A percentile compares a stretch with the other conserved stretches of the same genome.
Conservation (phyloP, 2,329 filamentous ascomycete species). For the Berkeleyomyces rouxiae region DNA sequence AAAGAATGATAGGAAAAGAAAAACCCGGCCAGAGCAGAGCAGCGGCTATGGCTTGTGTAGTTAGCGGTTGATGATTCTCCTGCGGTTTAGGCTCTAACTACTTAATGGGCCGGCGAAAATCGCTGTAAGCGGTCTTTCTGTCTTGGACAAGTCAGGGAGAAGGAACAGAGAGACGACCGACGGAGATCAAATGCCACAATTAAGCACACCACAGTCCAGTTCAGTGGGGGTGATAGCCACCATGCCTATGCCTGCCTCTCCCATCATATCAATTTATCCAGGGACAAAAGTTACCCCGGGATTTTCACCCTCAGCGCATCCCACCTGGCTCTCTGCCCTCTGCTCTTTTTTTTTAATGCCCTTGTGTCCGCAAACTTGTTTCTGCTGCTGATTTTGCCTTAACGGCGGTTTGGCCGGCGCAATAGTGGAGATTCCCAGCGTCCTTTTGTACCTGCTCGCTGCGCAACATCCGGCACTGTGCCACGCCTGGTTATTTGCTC, state of each 20-base stretch:
- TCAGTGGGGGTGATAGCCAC: background rate
- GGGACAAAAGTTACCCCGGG: background rate
- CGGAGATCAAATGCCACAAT: background rate
- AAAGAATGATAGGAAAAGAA: background rate
- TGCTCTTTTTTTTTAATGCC: background rate
- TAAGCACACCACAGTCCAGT: background rate
- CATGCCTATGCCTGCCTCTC: background rate
- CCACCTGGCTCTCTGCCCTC: background rate
- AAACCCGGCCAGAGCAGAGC: background rate
- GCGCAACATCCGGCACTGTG: background rate
- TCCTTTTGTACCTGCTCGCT: background rate
- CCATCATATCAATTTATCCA: background rate
- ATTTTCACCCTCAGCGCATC: background rate
- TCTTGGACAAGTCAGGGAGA: background rate
- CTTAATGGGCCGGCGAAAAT: background rate
- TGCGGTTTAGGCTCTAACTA: background rate
- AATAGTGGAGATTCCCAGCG: conserved; percentile 27
- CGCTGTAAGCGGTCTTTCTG: background rate
- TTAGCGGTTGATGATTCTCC: background rate
- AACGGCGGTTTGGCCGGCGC: conserved; percentile 40
- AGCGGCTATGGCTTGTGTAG: background rate
- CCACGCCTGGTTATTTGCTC: background rate
- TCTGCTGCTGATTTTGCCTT: conserved; percentile 22
- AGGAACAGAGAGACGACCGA: background rate
- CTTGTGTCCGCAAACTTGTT: background rate